A percentile compares a stretch with the other conserved stretches of the same genome.
Conservation (phyloP, 805 yeast species). For the Metschnikowia baotianmanensis region DNA sequence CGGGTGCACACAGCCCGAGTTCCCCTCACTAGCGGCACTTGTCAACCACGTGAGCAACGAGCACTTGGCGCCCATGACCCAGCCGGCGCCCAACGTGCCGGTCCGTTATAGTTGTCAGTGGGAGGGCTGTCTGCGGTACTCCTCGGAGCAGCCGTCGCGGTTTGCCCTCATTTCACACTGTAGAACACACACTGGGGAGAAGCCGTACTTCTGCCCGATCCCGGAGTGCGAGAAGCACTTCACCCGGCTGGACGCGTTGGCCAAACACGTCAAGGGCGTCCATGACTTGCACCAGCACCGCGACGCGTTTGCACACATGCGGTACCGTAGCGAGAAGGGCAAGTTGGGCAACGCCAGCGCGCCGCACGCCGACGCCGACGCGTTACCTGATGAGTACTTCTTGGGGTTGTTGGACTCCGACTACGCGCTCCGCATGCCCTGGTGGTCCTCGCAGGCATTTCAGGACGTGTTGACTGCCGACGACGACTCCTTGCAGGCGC, state of each 20-base stretch:
- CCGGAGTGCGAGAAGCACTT: slow-evolving; percentile 66
- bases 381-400: slow-evolving; percentile 30
- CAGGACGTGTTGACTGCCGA: slow-evolving; percentile 24
- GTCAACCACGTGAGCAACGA: slow-evolving; percentile 32
- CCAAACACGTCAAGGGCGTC: slow-evolving; percentile 59
- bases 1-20: slow-evolving; percentile 24
- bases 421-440: slow-evolving; percentile 36
- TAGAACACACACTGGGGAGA: slow-evolving; percentile 64
- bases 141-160: slow-evolving; percentile 50
- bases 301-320: slow-evolving; percentile 31
- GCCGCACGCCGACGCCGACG: slow-evolving; percentile 22
- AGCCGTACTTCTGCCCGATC: slow-evolving; percentile 57
- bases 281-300: slow-evolving; percentile 50
- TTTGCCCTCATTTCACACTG: slow-evolving; percentile 62
- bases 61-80: slow-evolving; percentile 25
- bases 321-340: slow-evolving; percentile 30
- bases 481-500: slow-evolving; percentile 16
- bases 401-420: slow-evolving; percentile 30
- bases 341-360: slow-evolving; percentile 26
- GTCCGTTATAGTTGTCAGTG: slow-evolving; percentile 55
- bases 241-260: slow-evolving; percentile 58
- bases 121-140: slow-evolving; percentile 55
- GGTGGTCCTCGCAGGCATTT: slow-evolving; percentile 40
- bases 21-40: slow-evolving; percentile 24
- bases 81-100: slow-evolving; percentile 20